Evolutionary conservation across 345 rosid genomes (phyloP), one percentile per base, ranked within the genome.

Genomic region (Linum trigynum): DNA sequence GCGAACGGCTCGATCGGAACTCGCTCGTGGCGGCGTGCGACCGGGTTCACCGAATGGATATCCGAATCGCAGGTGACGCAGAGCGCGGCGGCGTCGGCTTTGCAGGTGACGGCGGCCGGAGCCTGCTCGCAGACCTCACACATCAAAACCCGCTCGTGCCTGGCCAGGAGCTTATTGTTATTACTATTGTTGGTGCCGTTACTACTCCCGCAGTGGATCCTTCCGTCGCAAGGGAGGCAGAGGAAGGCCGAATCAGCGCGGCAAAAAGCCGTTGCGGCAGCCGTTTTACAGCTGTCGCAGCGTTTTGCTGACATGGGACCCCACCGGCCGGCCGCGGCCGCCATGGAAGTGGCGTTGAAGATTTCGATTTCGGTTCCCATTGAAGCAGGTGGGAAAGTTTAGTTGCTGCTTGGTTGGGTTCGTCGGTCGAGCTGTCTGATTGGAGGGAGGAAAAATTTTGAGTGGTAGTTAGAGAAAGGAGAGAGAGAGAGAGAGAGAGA

Each of bases 81-180:
- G 3, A 81, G 79, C 23, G 61, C 69, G 5, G 84, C 84, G 6
- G 82, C 82, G 9, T 80, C 84, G 9, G 84, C 81, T 64, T 69
- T 74, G 69, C 84, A 81, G 2, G 78, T 71, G 10, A 81, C 78
- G 48, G 76, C 72, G 0, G 84, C 82, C 1, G 82, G 84, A 0
- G 82, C 81, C 23, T 75, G 78, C 69, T 81, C 81, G 71, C 84
- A 73, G 64, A 77, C 79, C 67, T 66, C 78, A 16, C 84, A 81
- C 74, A 81, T 60, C 76, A 78, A 73, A 10, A 71, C 71, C 0
- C 80, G 79, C 39, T 63, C 75, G 69, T 75, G 81, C 36, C 79
- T 10, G 8, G 75, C 61, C 57, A 71, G 63, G 11, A 72, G 75
- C 67, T 63, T 67, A 65, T 70, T 73, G 55, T 53, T 69, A 4